Evolutionary conservation across 768 basidiomycete species (phyloP).

Genomic region (Pleurotus sapidus): DNA sequence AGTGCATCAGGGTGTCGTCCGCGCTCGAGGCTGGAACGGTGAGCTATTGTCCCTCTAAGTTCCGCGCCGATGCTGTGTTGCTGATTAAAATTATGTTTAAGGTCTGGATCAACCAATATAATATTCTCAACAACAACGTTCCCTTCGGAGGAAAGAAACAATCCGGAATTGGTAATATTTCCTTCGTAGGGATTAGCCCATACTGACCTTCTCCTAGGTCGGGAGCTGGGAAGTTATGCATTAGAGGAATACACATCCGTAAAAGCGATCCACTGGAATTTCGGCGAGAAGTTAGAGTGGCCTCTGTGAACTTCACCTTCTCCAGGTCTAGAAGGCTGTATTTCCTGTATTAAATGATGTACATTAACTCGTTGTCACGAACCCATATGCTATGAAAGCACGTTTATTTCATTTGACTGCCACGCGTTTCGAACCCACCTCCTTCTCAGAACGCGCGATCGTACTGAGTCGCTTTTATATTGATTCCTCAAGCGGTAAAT

Average conservation of each 20-base stretch:
- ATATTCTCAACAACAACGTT: constrained; percentile 78
- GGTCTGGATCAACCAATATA: constrained; percentile 95
- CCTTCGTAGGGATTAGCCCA: constrained; percentile 4
- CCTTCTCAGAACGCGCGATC: too few relatives aligned
- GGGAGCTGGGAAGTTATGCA: constrained; percentile 85
- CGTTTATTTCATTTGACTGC: background rate
- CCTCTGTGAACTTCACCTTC: constrained; percentile 43
- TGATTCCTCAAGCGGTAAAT: too few relatives aligned
- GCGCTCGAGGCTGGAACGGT: constrained; percentile 89
- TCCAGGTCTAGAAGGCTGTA: too few relatives aligned
- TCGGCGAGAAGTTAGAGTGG: constrained; percentile 78
- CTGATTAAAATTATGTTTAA: constrained; percentile 18
- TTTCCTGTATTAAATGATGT: background rate
- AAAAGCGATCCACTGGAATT: constrained; percentile 87
- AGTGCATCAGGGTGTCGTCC: constrained; percentile 86
- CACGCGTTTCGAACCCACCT: too few relatives aligned
- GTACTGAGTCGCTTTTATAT: too few relatives aligned
- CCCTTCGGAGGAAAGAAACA: constrained; percentile 97
- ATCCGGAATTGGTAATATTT: constrained; percentile 70
- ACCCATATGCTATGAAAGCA: background rate
- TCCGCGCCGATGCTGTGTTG: constrained; percentile 5
- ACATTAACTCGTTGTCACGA: too few relatives aligned
- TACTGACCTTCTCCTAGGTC: constrained; percentile 44
- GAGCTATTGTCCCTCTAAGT: constrained; percentile 24
- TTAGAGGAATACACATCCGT: constrained; percentile 82